These are phyloP conservation scores for Akebia trifoliata DNA, from an alignment of 164 flowering plant genomes.

Conservation along the genomic window DNA sequence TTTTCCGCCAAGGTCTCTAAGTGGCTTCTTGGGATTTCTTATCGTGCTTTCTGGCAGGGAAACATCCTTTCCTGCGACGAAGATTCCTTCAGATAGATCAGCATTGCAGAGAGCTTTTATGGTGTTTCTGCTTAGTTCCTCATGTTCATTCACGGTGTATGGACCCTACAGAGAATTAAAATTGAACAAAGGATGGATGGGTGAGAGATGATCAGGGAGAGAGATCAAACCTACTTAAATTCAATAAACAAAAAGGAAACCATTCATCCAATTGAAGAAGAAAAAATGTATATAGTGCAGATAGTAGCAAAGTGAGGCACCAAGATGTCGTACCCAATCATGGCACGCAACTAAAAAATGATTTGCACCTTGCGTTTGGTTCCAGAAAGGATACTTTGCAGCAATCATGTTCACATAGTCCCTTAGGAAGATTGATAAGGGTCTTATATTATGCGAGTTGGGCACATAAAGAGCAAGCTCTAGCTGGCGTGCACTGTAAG, in stretches of 20 bases:
- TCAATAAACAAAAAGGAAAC: no score
- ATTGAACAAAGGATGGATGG: neutral
- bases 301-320: neutral
- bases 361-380: constrained; percentile 22
- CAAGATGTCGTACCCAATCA: constrained; percentile 21
- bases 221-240: no score
- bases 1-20: constrained; percentile 22
- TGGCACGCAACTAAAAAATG: constrained; percentile 32
- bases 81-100: constrained; percentile 22
- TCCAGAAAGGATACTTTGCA: constrained; percentile 27
- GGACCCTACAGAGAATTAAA: constrained; percentile 15
- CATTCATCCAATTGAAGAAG: no score
- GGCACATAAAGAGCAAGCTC: constrained; percentile 22
- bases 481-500: constrained; percentile 24
- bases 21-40: constrained; percentile 20
- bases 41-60: constrained; percentile 25
- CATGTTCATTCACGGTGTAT: constrained; percentile 19
- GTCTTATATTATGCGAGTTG: constrained; percentile 22
- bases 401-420: constrained; percentile 24
- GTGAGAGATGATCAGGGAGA: no score
- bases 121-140: constrained; percentile 19
- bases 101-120: constrained; percentile 29
- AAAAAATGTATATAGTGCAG: no score
- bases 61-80: no score
- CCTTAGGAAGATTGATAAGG: constrained; percentile 19